phyloP scores from a whole-genome alignment of 345 rosid genomes.

The Heritiera fomes region DNA sequence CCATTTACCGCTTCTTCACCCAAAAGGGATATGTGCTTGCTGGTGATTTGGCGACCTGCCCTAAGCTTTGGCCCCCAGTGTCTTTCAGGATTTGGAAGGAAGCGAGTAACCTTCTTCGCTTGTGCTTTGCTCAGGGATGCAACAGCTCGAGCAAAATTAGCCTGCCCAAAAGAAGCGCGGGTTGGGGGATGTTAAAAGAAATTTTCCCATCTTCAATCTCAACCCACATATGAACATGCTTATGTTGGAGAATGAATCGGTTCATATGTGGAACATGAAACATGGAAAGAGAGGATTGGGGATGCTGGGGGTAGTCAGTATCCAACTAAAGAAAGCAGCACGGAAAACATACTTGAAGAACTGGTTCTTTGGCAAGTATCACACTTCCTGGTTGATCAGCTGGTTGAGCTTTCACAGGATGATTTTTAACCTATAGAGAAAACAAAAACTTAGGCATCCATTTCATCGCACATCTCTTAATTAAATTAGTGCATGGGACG shows the following conservation, averaged over 20 bases:
- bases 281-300: background rate
- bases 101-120: slow-evolving; percentile 84
- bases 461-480: background rate
- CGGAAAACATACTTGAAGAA: slow-evolving; percentile 65
- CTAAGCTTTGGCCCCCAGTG: slow-evolving; percentile 99
- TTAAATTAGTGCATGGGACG: background rate
- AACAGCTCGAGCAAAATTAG: slow-evolving; percentile 81
- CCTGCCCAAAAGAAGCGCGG: slow-evolving; percentile 44
- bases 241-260: background rate
- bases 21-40: slow-evolving; percentile 89
- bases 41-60: slow-evolving; percentile 94
- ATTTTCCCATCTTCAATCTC: slow-evolving; percentile 7
- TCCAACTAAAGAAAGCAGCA: background rate
- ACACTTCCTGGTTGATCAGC: slow-evolving; percentile 86
- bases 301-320: background rate
- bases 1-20: slow-evolving; percentile 90
- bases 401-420: slow-evolving; percentile 87
- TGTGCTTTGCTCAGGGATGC: slow-evolving; percentile 97
- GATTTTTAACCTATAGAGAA: slow-evolving; percentile 70
- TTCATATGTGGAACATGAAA: background rate
- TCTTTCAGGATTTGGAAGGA: slow-evolving; percentile 96
- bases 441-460: background rate
- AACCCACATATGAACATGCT: background rate
- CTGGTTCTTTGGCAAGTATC: slow-evolving; percentile 86
- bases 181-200: background rate